Evolutionary conservation across 148 eudicot genomes (phyloP), one percentile per base, ranked within the genome.

Genomic region (Arctostaphylos glauca): DNA sequence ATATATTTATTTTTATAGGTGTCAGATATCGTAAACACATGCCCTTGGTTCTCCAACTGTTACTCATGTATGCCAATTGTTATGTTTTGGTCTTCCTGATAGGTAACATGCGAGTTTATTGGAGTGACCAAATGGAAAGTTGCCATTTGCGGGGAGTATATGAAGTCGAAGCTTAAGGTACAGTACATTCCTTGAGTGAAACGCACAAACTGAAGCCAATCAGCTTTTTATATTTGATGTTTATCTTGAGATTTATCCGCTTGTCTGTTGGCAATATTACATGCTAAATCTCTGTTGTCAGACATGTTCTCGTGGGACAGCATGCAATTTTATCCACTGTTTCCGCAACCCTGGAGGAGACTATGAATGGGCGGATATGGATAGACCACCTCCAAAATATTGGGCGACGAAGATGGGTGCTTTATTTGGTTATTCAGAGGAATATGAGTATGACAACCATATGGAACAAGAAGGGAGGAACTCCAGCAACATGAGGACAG

Each of bases 331-430:
- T 73, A 92, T 94, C 68, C 98, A 96, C 81, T 96, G 97, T 87
- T 96, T 96, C 83, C 92, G 86, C 67, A 96, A 96, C 89, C 99
- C 99, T 78, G 97, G 94, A 73, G 98, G 98, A 77, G 98, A 96
- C 75, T 96, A 96, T 89, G 98, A 94, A 90, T 96, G 98, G 99
- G 98, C 98, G 75, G 99, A 94, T 86, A 89, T 90, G 95, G 98
- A 94, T 87, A 94, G 90, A 89, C 92, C 98, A 54, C 92, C 98
- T 47, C 98, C 98, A 13, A 91, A 89, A 38, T 93, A 91, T 81
- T 94, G 99, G 98, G 84, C 85, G 66, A 82, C 81, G 55, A 88
- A 90, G 87, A 94, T 96, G 99, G 89, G 77, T 86, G 92, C 93
- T 80, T 90, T 96, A 73, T 96, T 96, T 88, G 99, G 99, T 46